Evolutionary conservation across 2,329 filamentous ascomycete genomes (phyloP).

Genomic region (Pyrenochaeta sp.): DNA sequence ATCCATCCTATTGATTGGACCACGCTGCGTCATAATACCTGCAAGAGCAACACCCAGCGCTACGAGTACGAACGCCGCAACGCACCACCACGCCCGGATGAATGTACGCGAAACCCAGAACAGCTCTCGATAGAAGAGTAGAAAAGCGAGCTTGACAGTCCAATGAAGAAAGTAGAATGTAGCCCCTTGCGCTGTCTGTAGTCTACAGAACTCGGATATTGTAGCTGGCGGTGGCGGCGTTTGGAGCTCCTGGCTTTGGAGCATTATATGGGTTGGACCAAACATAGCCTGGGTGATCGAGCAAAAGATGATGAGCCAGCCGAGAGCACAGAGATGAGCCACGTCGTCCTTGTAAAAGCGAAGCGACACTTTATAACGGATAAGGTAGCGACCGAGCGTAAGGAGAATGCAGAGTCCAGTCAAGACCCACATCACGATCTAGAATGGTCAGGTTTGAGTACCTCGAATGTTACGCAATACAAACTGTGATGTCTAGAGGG

Average conservation of each 20-base stretch:
- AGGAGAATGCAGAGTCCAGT: conserved; percentile 6
- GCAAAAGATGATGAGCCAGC: conserved; percentile 8
- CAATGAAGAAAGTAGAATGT: conserved; percentile 12
- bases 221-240: background rate
- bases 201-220: conserved; percentile 2
- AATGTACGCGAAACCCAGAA: conserved; percentile 8
- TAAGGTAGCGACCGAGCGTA: conserved; percentile 6
- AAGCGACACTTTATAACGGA: conserved; percentile 3
- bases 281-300: conserved; percentile 7
- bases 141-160: conserved; percentile 8
- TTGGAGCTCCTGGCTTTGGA: background rate
- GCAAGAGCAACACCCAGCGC: conserved; percentile 3
- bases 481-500: background rate
- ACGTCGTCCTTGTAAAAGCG: conserved; percentile 8
- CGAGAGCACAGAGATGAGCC: conserved; percentile 6
- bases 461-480: background rate
- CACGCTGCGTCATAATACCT: conserved; percentile 7
- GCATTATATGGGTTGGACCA: conserved; percentile 1
- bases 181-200: conserved; percentile 7
- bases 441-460: background rate
- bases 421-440: conserved; percentile 11
- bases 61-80: background rate
- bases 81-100: conserved; percentile 7
- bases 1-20: conserved; percentile 1
- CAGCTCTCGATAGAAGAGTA: conserved; percentile 8